Conservation (phyloP, 2,329 filamentous ascomycete species). For the Phialophora macrospora region DNA sequence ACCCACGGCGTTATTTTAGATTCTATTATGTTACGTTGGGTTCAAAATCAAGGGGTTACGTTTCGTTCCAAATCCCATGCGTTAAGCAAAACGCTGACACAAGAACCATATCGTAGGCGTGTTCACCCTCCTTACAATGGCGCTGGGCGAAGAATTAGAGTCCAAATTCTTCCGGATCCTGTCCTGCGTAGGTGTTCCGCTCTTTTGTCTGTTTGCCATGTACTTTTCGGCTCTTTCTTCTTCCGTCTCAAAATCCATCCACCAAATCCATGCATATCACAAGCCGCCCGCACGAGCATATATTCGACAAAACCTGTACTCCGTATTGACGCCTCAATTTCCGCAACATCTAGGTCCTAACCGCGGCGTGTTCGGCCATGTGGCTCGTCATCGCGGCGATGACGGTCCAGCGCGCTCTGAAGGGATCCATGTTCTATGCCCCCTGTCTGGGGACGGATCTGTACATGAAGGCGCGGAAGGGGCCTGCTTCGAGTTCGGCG, state of each 20-base stretch:
- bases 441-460: conserved; percentile 52
- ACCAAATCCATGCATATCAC: too few species aligned
- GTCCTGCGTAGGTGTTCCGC: conserved; percentile 51
- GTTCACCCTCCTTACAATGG: conserved; percentile 44
- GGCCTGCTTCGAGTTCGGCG: neutral
- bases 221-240: neutral
- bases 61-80: too few species aligned
- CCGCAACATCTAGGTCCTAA: neutral
- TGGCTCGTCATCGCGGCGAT: conserved; percentile 60
- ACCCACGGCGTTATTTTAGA: too few species aligned
- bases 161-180: conserved; percentile 60
- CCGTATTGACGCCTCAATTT: neutral
- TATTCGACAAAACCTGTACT: neutral
- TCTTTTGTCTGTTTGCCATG: too few species aligned
- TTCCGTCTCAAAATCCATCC: neutral
- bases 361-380: conserved; percentile 44
- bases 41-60: too few species aligned
- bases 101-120: conserved; percentile 1
- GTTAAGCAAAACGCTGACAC: too few species aligned
- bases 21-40: too few species aligned
- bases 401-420: conserved; percentile 54
- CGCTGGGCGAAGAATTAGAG: conserved; percentile 56
- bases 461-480: conserved; percentile 33
- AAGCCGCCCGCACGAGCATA: too few species aligned
- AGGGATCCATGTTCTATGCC: conserved; percentile 58